These are phyloP conservation scores for Coemansia sp. DNA, from an alignment of 192 early-diverging fungal species.

Conservation along the genomic window DNA sequence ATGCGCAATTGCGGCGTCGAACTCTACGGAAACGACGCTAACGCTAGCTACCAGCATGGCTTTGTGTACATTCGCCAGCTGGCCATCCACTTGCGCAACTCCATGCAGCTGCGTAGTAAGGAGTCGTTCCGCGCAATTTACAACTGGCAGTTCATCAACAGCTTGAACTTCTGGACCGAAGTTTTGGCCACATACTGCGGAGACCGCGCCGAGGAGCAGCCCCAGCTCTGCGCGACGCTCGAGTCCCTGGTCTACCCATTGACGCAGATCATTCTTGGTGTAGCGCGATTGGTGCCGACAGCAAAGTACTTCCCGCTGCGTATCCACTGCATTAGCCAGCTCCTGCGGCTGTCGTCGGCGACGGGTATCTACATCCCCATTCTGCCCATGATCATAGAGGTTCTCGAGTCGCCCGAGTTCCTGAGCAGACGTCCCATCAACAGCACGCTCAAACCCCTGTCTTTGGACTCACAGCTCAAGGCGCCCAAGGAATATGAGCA, in stretches of 20 bases:
- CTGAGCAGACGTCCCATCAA: conserved; percentile 70
- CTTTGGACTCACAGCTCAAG: conserved; percentile 77
- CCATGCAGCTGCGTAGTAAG: conserved; percentile 82
- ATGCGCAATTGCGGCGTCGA: conserved; percentile 94
- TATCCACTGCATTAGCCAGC: conserved; percentile 76
- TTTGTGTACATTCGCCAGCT: conserved; percentile 94
- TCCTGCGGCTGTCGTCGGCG: conserved; percentile 70
- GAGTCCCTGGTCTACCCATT: conserved; percentile 88
- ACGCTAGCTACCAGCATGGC: conserved; percentile 87
- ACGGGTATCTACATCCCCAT: conserved; percentile 79
- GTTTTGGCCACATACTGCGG: conserved; percentile 75
- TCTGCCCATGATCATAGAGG: conserved; percentile 82
- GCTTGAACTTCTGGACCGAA: conserved; percentile 87
- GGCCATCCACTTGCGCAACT: conserved; percentile 88
- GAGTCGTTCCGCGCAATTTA: conserved; percentile 89
- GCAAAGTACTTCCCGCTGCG: conserved; percentile 91
- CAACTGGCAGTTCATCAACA: conserved; percentile 98
- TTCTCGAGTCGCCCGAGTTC: conserved; percentile 73
- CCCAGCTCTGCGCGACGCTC: conserved; percentile 55
- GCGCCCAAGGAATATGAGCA: conserved; percentile 82
- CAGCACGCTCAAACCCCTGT: conserved; percentile 82
- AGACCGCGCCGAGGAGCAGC: conserved; percentile 56
- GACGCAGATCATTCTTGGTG: conserved; percentile 75
- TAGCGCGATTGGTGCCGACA: conserved; percentile 82
- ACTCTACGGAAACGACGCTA: conserved; percentile 76